Conservation (phyloP, 169 alveolate species). For the Plasmodium fragile region DNA sequence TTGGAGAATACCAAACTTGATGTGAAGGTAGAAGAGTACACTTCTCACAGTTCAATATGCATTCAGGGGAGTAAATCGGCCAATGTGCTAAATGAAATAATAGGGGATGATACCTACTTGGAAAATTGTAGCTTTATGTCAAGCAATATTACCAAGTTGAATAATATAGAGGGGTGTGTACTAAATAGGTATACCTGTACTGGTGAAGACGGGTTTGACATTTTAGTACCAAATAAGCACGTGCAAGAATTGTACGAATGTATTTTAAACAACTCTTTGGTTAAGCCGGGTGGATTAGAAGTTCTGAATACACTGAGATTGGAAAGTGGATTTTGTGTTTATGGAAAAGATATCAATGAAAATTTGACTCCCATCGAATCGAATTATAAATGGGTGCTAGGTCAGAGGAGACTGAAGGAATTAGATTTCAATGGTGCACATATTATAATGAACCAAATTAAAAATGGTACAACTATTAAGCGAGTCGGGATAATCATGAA, state of each 20-base stretch:
- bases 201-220: conserved; percentile 77
- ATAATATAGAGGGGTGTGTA: conserved; percentile 25
- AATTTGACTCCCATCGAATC: conserved; percentile 72
- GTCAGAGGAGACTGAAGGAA: conserved; percentile 71
- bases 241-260: conserved; percentile 39
- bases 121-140: conserved; percentile 75
- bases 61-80: conserved; percentile 71
- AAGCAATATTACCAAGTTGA: conserved; percentile 35
- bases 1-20: conserved; percentile 46
- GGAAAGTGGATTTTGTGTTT: conserved; percentile 76
- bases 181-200: conserved; percentile 75
- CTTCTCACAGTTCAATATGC: conserved; percentile 60
- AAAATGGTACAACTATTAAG: conserved; percentile 68
- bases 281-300: conserved; percentile 74
- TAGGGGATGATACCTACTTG: conserved; percentile 23
- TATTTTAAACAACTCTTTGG: conserved; percentile 45
- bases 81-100: conserved; percentile 44
- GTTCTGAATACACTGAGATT: conserved; percentile 71
- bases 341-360: conserved; percentile 77
- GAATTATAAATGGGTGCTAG: conserved; percentile 72
- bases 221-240: conserved; percentile 61
- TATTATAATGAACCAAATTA: conserved; percentile 57
- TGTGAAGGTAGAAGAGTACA: conserved; percentile 67
- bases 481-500: conserved; percentile 55
- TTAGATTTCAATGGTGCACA: conserved; percentile 74